These are phyloP conservation scores for Catunica adiposa DNA, from an alignment of 2,329 filamentous ascomycete genomes.

Conservation along the genomic window DNA sequence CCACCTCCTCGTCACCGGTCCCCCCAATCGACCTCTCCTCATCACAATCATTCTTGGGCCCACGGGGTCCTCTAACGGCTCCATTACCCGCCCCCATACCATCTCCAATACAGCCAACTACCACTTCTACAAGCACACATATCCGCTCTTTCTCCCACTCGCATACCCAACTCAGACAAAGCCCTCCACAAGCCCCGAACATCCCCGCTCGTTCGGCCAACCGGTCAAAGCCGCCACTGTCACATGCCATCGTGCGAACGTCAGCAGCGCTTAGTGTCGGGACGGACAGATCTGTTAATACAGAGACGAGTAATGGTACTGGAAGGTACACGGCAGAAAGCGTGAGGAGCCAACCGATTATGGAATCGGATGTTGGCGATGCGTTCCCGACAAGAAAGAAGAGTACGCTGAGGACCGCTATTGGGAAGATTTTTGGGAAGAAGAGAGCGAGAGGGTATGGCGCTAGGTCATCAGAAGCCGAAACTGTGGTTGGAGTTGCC, in stretches of 20 bases:
- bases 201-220: neutral
- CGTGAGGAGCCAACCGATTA: conserved; percentile 10
- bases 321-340: neutral
- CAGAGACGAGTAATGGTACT: neutral
- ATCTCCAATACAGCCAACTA: neutral
- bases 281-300: conserved; percentile 6
- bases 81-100: conserved; percentile 5
- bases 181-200: neutral
- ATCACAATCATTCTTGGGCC: neutral
- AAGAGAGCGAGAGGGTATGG: conserved; percentile 27
- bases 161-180: neutral
- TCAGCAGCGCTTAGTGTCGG: conserved; percentile 11
- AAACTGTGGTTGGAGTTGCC: neutral
- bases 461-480: conserved; percentile 13
- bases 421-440: conserved; percentile 42
- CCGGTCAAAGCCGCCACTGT: conserved; percentile 7
- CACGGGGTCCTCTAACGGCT: neutral
- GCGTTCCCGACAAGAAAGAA: conserved; percentile 34
- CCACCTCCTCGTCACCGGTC: neutral
- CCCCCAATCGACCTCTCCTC: neutral
- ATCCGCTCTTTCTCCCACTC: conserved; percentile 10
- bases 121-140: conserved; percentile 1
- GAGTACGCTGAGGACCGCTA: conserved; percentile 37
- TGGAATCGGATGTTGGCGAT: conserved; percentile 19
- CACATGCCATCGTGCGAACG: conserved; percentile 7